These are phyloP conservation scores for Ceratocystis variospora DNA, from an alignment of 2,329 filamentous ascomycete species.

Conservation along the genomic window DNA sequence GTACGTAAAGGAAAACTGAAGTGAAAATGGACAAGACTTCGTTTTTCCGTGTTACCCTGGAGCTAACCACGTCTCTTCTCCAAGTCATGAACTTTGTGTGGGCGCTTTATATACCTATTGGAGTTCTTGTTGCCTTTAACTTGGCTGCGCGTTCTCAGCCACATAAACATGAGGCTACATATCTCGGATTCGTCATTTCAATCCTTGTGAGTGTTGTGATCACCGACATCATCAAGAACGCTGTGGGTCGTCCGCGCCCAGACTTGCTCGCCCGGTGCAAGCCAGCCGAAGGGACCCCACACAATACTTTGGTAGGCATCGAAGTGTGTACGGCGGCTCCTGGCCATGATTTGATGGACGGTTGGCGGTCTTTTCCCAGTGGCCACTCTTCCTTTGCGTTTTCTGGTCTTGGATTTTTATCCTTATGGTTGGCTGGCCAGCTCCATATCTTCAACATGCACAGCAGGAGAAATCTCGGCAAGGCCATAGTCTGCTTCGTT, in stretches of 20 bases:
- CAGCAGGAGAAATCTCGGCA: slow-evolving; percentile 38
- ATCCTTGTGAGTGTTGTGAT: slow-evolving; percentile 67
- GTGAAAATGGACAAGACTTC: background rate
- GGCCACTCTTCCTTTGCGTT: slow-evolving; percentile 73
- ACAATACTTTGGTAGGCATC: slow-evolving; percentile 44
- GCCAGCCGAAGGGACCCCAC: slow-evolving; percentile 40
- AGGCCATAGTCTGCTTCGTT: slow-evolving; percentile 42
- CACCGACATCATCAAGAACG: slow-evolving; percentile 84
- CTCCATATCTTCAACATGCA: slow-evolving; percentile 39
- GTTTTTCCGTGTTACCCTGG: background rate
- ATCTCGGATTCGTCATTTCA: slow-evolving; percentile 67
- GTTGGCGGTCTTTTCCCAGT: slow-evolving; percentile 71
- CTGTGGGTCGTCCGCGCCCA: slow-evolving; percentile 58
- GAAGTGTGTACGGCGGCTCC: slow-evolving; percentile 59
- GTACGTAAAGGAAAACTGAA: slow-evolving; percentile 33
- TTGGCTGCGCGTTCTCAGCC: slow-evolving; percentile 44
- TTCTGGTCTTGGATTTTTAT: slow-evolving; percentile 60
- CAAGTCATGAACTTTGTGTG: slow-evolving; percentile 65
- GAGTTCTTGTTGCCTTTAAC: slow-evolving; percentile 53
- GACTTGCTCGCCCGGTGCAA: slow-evolving; percentile 63
- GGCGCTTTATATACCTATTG: slow-evolving; percentile 57
- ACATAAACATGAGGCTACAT: slow-evolving; percentile 73
- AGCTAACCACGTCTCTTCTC: background rate
- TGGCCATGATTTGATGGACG: slow-evolving; percentile 60
- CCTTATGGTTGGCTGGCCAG: slow-evolving; percentile 56